These are phyloP conservation scores for Spencermartinsiella ligniputridi DNA, from an alignment of 1,139 yeast species.

Conservation along the genomic window DNA sequence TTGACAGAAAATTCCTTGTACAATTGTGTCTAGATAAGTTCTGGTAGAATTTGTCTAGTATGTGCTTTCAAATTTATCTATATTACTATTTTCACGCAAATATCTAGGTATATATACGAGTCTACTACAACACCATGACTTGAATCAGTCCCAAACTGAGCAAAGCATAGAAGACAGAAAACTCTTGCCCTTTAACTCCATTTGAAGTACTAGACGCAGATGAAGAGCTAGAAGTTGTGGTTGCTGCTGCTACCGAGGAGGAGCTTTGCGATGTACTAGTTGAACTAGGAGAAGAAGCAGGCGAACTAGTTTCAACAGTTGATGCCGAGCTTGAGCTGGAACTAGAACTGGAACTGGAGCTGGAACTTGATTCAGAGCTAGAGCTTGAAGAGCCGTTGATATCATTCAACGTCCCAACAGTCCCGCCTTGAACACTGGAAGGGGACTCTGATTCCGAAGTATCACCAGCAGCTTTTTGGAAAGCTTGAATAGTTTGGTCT, in stretches of 20 bases:
- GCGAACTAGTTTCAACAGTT: neutral
- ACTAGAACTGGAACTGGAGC: neutral
- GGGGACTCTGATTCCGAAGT: slow-evolving; percentile 3
- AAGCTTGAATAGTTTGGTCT: neutral
- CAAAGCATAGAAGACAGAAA: too few species aligned
- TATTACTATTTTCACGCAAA: too few species aligned
- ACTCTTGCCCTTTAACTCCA: too few species aligned
- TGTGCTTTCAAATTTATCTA: too few species aligned
- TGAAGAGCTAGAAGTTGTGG: neutral
- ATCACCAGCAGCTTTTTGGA: neutral
- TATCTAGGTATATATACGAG: too few species aligned
- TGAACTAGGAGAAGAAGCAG: neutral
- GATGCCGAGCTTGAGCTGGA: neutral
- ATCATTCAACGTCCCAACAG: neutral
- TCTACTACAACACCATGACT: too few species aligned
- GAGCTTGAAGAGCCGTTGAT: neutral
- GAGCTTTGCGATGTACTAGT: neutral
- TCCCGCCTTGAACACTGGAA: slow-evolving; percentile 1
- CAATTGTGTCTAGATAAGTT: too few species aligned
- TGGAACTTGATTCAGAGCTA: neutral
- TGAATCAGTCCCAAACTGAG: too few species aligned
- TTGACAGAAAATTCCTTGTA: too few species aligned
- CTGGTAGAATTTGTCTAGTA: too few species aligned
- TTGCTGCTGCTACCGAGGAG: neutral
- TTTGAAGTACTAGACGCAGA: too few species aligned